These are phyloP conservation scores for Flaveria bidentis DNA, from an alignment of 129 eudicot species.

Conservation along the genomic window DNA sequence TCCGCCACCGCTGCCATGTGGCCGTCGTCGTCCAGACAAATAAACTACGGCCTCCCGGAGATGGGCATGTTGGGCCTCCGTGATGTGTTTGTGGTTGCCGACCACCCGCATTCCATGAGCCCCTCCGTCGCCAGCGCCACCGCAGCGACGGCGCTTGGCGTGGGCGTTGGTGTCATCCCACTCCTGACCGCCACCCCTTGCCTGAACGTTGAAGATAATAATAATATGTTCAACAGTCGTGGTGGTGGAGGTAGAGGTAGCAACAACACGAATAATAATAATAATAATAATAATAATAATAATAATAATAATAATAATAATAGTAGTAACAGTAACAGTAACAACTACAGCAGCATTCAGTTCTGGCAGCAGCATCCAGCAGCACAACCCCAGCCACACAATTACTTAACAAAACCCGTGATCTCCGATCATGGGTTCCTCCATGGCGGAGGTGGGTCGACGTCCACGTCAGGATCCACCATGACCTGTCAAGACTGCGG, in stretches of 20 bases:
- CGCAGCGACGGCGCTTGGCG: slow-evolving; percentile 39
- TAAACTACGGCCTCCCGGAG: slow-evolving; percentile 63
- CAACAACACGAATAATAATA: background rate
- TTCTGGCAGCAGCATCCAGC: slow-evolving; percentile 48
- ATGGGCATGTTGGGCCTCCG: slow-evolving; percentile 55
- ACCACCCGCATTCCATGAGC: slow-evolving; percentile 26
- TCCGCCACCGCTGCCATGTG: slow-evolving; percentile 34
- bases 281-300: too few species aligned
- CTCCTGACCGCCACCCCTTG: slow-evolving; percentile 58
- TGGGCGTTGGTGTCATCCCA: slow-evolving; percentile 39
- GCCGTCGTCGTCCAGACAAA: slow-evolving; percentile 48
- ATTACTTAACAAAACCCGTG: slow-evolving; percentile 47
- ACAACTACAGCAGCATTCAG: slow-evolving; percentile 39
- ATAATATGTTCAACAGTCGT: slow-evolving; percentile 14
- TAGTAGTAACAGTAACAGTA: too few species aligned
- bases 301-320: background rate
- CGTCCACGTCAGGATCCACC: slow-evolving; percentile 42
- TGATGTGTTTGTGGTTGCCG: slow-evolving; percentile 56
- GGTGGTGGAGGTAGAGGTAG: slow-evolving; percentile 7
- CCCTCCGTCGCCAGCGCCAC: slow-evolving; percentile 31
- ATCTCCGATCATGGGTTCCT: slow-evolving; percentile 38
- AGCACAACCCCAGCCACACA: slow-evolving; percentile 7
- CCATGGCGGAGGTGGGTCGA: slow-evolving; percentile 41
- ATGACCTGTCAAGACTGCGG: slow-evolving; percentile 88
- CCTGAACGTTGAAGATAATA: slow-evolving; percentile 24